phyloP scores from a whole-genome alignment of 2,329 filamentous ascomycete genomes.

The Mycogone perniciosa region DNA sequence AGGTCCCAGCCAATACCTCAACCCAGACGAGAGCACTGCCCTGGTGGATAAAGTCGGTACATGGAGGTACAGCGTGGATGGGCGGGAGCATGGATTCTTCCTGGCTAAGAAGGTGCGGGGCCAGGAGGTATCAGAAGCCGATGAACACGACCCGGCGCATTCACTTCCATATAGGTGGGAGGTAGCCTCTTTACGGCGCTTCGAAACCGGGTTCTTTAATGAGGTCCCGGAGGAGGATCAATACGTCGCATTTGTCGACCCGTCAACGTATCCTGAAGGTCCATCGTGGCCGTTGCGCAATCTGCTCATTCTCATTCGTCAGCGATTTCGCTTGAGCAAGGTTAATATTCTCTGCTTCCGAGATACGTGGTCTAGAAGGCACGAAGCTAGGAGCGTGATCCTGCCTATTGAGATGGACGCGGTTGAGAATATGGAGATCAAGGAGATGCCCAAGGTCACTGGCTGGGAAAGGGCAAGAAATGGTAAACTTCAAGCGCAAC shows the following conservation, averaged over 20 bases:
- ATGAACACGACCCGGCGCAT: conserved; percentile 40
- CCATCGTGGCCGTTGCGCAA: conserved; percentile 94
- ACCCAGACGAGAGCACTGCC: conserved; percentile 63
- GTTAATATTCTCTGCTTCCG: conserved; percentile 87
- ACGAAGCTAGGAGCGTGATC: conserved; percentile 76
- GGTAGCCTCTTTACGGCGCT: conserved; percentile 67
- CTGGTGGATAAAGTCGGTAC: conserved; percentile 80
- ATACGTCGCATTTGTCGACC: conserved; percentile 83
- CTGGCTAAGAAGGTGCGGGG: conserved; percentile 69
- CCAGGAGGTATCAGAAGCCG: conserved; percentile 35
- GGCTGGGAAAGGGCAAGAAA: conserved; percentile 86
- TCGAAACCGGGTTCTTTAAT: conserved; percentile 83
- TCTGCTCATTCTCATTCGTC: conserved; percentile 74
- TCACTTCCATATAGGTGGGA: conserved; percentile 66
- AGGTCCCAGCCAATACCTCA: conserved; percentile 50
- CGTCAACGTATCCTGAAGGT: conserved; percentile 80
- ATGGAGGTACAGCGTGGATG: conserved; percentile 78
- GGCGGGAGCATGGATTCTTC: conserved; percentile 89
- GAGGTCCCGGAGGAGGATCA: conserved; percentile 63
- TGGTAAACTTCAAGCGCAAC: conserved; percentile 70
- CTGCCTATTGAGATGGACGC: conserved; percentile 57
- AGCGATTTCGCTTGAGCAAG: conserved; percentile 69
- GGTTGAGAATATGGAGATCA: conserved; percentile 35
- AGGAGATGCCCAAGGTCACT: conserved; percentile 77
- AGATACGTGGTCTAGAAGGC: conserved; percentile 69